Conservation (phyloP, 1,284 basidiomycete genomes). For the Gymnopus androsaceus region DNA sequence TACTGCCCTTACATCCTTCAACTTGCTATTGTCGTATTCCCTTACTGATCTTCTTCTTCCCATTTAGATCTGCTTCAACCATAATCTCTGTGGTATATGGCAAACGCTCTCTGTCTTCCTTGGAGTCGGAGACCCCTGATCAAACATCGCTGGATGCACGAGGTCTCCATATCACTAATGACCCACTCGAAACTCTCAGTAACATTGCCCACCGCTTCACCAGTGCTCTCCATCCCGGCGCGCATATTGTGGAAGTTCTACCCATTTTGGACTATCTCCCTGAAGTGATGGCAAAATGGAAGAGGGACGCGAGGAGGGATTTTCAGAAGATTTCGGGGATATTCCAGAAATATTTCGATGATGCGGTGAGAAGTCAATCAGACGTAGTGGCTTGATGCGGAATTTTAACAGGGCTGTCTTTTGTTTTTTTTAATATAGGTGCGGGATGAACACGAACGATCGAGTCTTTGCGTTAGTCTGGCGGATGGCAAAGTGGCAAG, state of each 20-base stretch:
- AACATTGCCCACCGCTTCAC: slow-evolving; percentile 3
- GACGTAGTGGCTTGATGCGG: too few species aligned
- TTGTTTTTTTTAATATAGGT: background rate
- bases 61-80: slow-evolving; percentile 1
- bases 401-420: too few species aligned
- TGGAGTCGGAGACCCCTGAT: background rate
- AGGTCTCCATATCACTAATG: background rate
- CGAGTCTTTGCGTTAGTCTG: slow-evolving; percentile 7
- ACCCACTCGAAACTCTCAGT: background rate
- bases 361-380: background rate
- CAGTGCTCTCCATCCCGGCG: slow-evolving; percentile 6
- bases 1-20: background rate
- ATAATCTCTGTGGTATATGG: slow-evolving; percentile 3
- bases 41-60: too few species aligned
- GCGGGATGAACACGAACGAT: background rate
- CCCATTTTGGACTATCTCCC: slow-evolving; percentile 14
- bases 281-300: slow-evolving; percentile 6
- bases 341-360: background rate
- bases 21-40: background rate
- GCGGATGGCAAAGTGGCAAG: background rate
- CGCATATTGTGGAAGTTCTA: slow-evolving; percentile 7
- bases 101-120: background rate
- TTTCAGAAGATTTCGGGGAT: background rate
- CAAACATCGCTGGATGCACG: background rate
- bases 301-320: slow-evolving; percentile 4